Evolutionary conservation across 2,329 filamentous ascomycete species (phyloP), one percentile per base, ranked within the genome.

Genomic region (Trichoderma sp.): DNA sequence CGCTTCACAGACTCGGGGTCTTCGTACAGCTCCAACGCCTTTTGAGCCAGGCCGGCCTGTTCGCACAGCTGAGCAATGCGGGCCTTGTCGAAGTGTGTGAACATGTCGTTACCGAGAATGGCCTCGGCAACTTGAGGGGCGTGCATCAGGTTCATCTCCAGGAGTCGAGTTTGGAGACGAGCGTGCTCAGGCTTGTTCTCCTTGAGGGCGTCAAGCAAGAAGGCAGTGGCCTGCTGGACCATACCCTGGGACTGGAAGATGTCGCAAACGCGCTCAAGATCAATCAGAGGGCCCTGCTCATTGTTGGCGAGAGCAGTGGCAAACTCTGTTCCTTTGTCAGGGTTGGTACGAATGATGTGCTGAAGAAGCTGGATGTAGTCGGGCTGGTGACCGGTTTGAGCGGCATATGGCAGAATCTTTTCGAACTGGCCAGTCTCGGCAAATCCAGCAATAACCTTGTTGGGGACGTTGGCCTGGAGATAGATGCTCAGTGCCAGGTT

Each of bases 161-260:
- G 84, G 3, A 99, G 87, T 71, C 96, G 91, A 27, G 96, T 99
- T 82, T 99, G 96, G 49, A 99, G 86, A 74, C 95, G 90, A 49
- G 90, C 95, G 78, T 99, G 94, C 80, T 99, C 96, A 0, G 94
- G 94, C 75, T 91, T 91, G 83, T 99, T 97, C 74, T 96, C 93
- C 80, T 97, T 96, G 40, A 99, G 87, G 2, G 94, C 95, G 81
- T 99, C 96, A 31, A 99, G 88, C 63, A 99, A 83, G 87, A 99
- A 99, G n/a, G 95, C 94, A 3, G 96, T 99, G 8, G 95, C 95
- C 81, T 97, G 94, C 79, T 98, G 96, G 61, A 98, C 88, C 94
- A 98, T 96, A 76, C 94, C 94, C 81, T 99, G 96, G 11, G 94
- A 94, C 81, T 97, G 92, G 90, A 99, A 99, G 70, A 99, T 94